Conservation (phyloP, 306 rosid genomes). For the Hippophae rhamnoides region DNA sequence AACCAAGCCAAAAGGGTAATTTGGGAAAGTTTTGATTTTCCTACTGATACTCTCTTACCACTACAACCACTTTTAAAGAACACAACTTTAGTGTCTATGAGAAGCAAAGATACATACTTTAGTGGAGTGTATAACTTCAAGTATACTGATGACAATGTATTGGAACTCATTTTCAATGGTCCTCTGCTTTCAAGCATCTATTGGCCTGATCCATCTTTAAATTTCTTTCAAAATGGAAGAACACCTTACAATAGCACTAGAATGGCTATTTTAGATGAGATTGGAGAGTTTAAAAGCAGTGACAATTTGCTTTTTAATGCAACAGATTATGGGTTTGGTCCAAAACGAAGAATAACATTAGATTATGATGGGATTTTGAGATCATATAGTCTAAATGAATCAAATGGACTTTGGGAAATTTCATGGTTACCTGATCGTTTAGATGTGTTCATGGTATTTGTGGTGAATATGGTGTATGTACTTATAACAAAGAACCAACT, state of each 20-base stretch:
- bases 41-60: constrained; percentile 22
- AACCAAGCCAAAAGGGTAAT: constrained; percentile 3
- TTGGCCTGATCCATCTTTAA: not conserved
- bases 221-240: constrained; percentile 6
- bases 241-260: constrained; percentile 28
- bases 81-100: constrained; percentile 19
- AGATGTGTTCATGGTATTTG: constrained; percentile 23
- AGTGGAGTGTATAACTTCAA: constrained; percentile 14
- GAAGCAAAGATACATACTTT: constrained; percentile 15
- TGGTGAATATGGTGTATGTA: constrained; percentile 25
- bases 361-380: constrained; percentile 25
- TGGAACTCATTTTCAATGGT: constrained; percentile 15
- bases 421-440: constrained; percentile 16
- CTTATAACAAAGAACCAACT: constrained; percentile 21
- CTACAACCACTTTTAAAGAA: constrained; percentile 17
- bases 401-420: constrained; percentile 7
- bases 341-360: constrained; percentile 17
- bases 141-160: constrained; percentile 20
- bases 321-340: constrained; percentile 15
- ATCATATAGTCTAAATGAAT: constrained; percentile 16
- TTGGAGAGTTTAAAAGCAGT: constrained; percentile 10
- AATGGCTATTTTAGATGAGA: constrained; percentile 8
- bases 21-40: constrained; percentile 22
- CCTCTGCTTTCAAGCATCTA: constrained; percentile 23
- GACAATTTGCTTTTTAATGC: constrained; percentile 10